Evolutionary conservation across 495 filamentous ascomycete genomes (phyloP).

Genomic region (Thermothielavioides terrestris): DNA sequence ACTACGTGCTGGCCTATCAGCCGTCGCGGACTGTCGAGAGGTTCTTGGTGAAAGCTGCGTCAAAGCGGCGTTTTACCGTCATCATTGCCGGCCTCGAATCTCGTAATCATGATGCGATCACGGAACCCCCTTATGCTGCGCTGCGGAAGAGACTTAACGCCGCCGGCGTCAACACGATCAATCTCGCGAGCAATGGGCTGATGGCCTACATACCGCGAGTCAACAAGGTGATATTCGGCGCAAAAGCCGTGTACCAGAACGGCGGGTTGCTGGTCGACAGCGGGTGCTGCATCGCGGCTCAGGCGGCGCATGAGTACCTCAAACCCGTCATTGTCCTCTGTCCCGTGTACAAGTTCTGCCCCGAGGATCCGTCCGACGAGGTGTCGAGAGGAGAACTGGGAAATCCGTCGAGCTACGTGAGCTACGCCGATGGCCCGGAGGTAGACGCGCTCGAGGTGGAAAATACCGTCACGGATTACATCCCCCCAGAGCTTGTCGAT

Average conservation of each 20-base stretch:
- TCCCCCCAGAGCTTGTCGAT: constrained; percentile 72
- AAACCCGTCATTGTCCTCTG: constrained; percentile 77
- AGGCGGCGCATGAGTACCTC: constrained; percentile 68
- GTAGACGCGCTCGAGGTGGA: constrained; percentile 69
- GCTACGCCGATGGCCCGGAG: constrained; percentile 63
- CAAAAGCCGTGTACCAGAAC: constrained; percentile 77
- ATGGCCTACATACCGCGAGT: constrained; percentile 89
- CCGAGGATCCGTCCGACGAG: constrained; percentile 73
- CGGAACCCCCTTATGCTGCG: constrained; percentile 36
- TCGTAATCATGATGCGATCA: constrained; percentile 32
- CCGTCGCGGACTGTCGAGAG: constrained; percentile 75
- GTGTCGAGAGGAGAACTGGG: constrained; percentile 74
- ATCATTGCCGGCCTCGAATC: constrained; percentile 54
- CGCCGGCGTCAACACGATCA: constrained; percentile 69
- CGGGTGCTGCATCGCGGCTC: constrained; percentile 68
- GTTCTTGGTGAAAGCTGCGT: constrained; percentile 74
- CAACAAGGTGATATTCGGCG: constrained; percentile 86
- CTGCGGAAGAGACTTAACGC: constrained; percentile 69
- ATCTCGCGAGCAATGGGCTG: constrained; percentile 73
- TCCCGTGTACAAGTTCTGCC: constrained; percentile 84
- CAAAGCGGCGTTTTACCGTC: constrained; percentile 80
- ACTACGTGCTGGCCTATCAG: constrained; percentile 77
- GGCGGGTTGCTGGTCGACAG: constrained; percentile 74
- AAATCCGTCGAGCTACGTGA: constrained; percentile 61
- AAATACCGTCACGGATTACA: constrained; percentile 75